Percentiles rank a stretch among this genome's conserved stretches.
These are phyloP conservation scores for Colletotrichum phormii DNA, from an alignment of 2,329 filamentous ascomycete species.

Conservation along the genomic window DNA sequence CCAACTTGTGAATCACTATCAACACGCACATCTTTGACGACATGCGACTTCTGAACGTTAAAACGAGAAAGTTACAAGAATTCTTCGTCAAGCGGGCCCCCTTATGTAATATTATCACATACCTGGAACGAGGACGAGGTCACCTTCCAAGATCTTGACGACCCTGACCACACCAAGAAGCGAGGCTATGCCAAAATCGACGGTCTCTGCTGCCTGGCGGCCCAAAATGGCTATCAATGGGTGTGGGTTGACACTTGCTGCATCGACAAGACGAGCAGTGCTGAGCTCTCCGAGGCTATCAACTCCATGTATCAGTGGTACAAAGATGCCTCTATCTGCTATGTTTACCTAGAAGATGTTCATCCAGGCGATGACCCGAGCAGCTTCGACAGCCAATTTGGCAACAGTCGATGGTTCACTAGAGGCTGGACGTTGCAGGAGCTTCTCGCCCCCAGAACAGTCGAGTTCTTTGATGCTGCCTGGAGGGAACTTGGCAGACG, in stretches of 20 bases:
- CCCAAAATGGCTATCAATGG: neutral
- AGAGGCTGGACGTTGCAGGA: constrained; percentile 43
- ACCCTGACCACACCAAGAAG: neutral
- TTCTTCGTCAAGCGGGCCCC: constrained; percentile 38
- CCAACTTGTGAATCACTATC: too few species aligned
- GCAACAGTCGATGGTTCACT: constrained; percentile 39
- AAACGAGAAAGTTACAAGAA: constrained; percentile 38
- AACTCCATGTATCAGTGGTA: constrained; percentile 38
- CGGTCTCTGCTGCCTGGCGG: constrained; percentile 37
- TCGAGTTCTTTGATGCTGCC: constrained; percentile 39
- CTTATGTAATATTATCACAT: constrained; percentile 51
- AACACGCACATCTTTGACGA: too few species aligned
- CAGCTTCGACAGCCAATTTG: constrained; percentile 1
- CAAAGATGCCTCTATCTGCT: constrained; percentile 22
- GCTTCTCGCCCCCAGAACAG: constrained; percentile 39
- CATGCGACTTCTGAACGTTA: neutral
- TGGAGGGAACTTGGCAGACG: constrained; percentile 34
- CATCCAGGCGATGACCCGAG: neutral
- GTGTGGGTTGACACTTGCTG: constrained; percentile 38
- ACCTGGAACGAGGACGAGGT: constrained; percentile 48
- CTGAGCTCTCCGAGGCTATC: constrained; percentile 34
- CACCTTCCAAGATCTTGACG: constrained; percentile 41
- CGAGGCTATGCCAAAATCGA: constrained; percentile 42
- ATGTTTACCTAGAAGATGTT: constrained; percentile 32
- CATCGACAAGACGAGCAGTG: constrained; percentile 35